Base-by-base conservation (phyloP, 2,329 filamentous ascomycete species). In the Ceratocystis eucalypticola region DNA sequence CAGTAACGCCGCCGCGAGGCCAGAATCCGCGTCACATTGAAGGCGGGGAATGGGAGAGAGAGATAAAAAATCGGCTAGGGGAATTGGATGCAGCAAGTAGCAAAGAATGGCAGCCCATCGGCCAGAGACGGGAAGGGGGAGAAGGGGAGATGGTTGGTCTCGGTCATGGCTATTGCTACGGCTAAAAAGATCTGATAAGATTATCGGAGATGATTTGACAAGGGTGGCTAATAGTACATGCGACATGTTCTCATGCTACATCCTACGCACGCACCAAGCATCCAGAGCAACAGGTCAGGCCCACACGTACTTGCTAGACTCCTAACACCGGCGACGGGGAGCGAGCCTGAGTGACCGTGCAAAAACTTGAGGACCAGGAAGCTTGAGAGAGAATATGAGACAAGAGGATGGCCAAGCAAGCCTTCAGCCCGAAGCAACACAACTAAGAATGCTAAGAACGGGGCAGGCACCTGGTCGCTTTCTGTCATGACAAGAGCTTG, bases 1-100 rank as follows among this genome's bases (percentile, higher is more conserved):
- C 15, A 59, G 28, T 59, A 59, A 59, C 55, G 55, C 55, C 55
- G 55, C 17, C n/a, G 55, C 55, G 17, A 59, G 55, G n/a, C 28
- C 28, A 20, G 55, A 30, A 20, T 30, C 55, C 55, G 33, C 12
- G 55, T 59, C 15, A n/a, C 55, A 59, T 59, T 30, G 7, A 4
- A 59, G 55, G 55, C 55, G 55, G 55, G 33, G 25, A 10, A 20
- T 25, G 3, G 6, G 50, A 55, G 50, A 57, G 8, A 28, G 50
- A 55, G 20, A 55, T 3, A 55, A 15, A 30, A 12, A 30, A 15
- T 5, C 22, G 50, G 7, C 22, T 22, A 28, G 20, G 20, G 4
- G 22, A 22, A 17, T 55, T 55, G 2, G 5, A 8, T 7, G 20
- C 46, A 20, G 2, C 5, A 48, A 48, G 46, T 2, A n/a, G 20